Conservation (phyloP, 805 yeast genomes). For the Tetrapisispora phaffii region DNA sequence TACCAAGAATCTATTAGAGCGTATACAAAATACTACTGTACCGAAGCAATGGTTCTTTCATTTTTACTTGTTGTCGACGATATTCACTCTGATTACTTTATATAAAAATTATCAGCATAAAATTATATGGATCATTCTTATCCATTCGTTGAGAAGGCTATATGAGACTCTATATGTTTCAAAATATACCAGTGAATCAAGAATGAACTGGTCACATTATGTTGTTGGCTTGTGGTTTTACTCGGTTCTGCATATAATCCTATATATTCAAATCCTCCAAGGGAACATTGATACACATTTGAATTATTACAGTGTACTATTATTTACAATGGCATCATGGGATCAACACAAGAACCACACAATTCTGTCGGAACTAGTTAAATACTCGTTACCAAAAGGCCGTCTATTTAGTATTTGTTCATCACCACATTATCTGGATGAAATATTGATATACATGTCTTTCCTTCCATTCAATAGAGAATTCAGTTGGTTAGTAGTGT, state of each 20-base stretch:
- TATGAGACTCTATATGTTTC: slow-evolving; percentile 45
- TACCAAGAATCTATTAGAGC: slow-evolving; percentile 4
- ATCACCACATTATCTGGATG: slow-evolving; percentile 67
- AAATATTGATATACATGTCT: slow-evolving; percentile 43
- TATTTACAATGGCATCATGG: slow-evolving; percentile 19
- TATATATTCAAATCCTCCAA: slow-evolving; percentile 24
- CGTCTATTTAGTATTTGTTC: slow-evolving; percentile 42
- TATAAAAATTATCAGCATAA: slow-evolving; percentile 6
- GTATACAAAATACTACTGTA: slow-evolving; percentile 33
- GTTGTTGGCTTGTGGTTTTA: slow-evolving; percentile 56
- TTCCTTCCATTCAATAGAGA: slow-evolving; percentile 14
- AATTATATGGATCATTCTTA: slow-evolving; percentile 23
- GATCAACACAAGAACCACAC: slow-evolving; percentile 36
- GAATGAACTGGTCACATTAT: slow-evolving; percentile 60
- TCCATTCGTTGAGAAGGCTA: slow-evolving; percentile 48
- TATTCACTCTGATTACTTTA: slow-evolving; percentile 22
- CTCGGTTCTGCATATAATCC: slow-evolving; percentile 35
- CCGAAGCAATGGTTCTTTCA: slow-evolving; percentile 58
- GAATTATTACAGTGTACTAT: slow-evolving; percentile 14
- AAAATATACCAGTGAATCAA: slow-evolving; percentile 37
- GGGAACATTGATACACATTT: slow-evolving; percentile 6
- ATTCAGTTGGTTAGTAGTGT: slow-evolving; percentile 19
- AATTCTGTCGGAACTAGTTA: slow-evolving; percentile 39
- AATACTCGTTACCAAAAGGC: slow-evolving; percentile 47
- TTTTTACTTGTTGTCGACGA: slow-evolving; percentile 43